Base-by-base conservation (phyloP, 2,329 filamentous ascomycete genomes). In the Falciphora oryzae region DNA sequence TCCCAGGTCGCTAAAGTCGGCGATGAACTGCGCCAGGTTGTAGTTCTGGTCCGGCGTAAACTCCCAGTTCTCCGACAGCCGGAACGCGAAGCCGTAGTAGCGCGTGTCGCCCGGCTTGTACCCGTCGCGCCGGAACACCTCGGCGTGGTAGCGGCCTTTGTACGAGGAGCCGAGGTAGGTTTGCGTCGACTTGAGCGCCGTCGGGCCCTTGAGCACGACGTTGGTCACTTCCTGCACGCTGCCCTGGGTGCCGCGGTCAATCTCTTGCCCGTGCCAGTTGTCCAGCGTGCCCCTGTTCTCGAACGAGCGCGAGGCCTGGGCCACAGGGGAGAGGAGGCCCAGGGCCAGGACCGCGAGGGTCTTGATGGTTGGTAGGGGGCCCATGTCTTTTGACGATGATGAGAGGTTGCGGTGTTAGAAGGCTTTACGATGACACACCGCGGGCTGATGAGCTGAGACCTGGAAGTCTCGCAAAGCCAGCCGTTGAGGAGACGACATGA, bases 1-100 rank as follows among this genome's bases (percentile, higher is more conserved):
- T 60, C 73, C 72, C 3, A 76, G 73, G 66, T 77, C 75, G 1
- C 72, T 71, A 66, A 82, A 81, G 67, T 82, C 75, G 64, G 80
- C 79, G 68, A 83, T 83, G 73, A 83, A 83, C 71, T 83, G 81
- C 0, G 76, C 79, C 59, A 83, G 70, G 72, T 82, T 81, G 73
- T 79, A 83, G 62, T 71, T 73, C 70, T 81, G 79, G 1, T 72
- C 70, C 18, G n/a, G n/a, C n/a, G 73, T 72, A 69, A 80, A 81
- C 66, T 83, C 71, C 81, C 81, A 83, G 65, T 73, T 64, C 0
- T 78, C 69, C 31, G 77, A 74, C 10, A 84, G 76, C n/a, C 79
- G 78, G 73, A 84, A 83, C 0, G 74, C 72, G 70, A 83, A 84
- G 50, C 81, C 80, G 73, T 83, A 83, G 72, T 78, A 81, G 29